These are phyloP conservation scores for Monosporozyma siamensis DNA, from an alignment of 805 yeast genomes.

Conservation along the genomic window DNA sequence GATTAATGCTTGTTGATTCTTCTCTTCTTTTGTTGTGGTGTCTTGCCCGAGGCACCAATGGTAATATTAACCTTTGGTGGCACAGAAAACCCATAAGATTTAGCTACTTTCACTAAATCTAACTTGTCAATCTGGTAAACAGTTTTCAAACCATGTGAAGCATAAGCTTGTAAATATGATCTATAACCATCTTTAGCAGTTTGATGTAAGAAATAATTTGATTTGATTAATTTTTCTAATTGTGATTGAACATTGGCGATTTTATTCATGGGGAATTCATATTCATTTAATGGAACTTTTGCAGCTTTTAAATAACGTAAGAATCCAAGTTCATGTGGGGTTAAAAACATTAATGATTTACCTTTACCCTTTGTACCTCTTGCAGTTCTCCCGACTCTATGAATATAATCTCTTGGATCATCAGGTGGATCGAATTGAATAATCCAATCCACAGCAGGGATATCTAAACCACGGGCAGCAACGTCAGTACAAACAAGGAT, in stretches of 20 bases:
- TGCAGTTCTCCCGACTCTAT: constrained; percentile 98
- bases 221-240: constrained; percentile 78
- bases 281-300: constrained; percentile 94
- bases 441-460: constrained; percentile 98
- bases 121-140: constrained; percentile 94
- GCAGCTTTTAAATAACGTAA: constrained; percentile 91
- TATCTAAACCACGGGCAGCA: constrained; percentile 98
- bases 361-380: constrained; percentile 89
- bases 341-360: constrained; percentile 86
- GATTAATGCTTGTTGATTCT: constrained; percentile 4
- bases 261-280: constrained; percentile 88
- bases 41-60: constrained; percentile 84
- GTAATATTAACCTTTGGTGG: constrained; percentile 97
- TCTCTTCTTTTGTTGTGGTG: constrained; percentile 29
- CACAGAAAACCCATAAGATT: constrained; percentile 85
- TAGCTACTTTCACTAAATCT: constrained; percentile 90
- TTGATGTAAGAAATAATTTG: constrained; percentile 90
- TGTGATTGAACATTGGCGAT: constrained; percentile 95
- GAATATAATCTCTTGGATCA: constrained; percentile 98
- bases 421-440: constrained; percentile 99
- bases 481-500: constrained; percentile 93
- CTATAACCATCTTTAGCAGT: constrained; percentile 97
- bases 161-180: constrained; percentile 92
- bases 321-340: constrained; percentile 91
- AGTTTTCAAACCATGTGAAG: constrained; percentile 91